A percentile compares a stretch with the other conserved stretches of the same genome.
These are phyloP conservation scores for Oropetium thomaeum DNA, from an alignment of 176 grass and related monocot genomes.

Conservation along the genomic window DNA sequence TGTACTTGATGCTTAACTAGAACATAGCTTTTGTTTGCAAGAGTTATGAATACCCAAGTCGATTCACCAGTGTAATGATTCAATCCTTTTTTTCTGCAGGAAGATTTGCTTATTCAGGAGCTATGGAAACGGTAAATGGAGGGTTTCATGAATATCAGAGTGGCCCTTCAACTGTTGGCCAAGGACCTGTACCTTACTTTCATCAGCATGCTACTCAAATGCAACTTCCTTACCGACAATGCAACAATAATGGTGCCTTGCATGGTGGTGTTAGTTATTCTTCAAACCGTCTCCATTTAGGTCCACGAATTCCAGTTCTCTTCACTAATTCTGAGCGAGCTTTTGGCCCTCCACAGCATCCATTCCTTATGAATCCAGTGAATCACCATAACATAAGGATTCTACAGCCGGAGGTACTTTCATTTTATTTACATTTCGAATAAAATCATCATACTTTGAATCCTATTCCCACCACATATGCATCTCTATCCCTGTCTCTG, in stretches of 20 bases:
- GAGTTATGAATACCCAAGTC: background rate
- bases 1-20: constrained; percentile 13
- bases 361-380: constrained; percentile 43
- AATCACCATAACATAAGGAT: constrained; percentile 44
- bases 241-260: constrained; percentile 34
- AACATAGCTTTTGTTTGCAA: constrained; percentile 18
- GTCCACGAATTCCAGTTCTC: constrained; percentile 49
- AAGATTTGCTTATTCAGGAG: constrained; percentile 46
- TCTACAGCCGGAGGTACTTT: constrained; percentile 49
- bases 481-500: too few relatives aligned
- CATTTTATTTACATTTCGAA: too few relatives aligned
- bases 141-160: constrained; percentile 44
- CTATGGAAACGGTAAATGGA: constrained; percentile 41
- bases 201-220: constrained; percentile 53
- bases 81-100: constrained; percentile 45
- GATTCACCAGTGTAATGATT: constrained; percentile 16
- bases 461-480: too few relatives aligned
- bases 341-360: constrained; percentile 47
- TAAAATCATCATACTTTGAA: too few relatives aligned
- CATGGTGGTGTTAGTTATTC: constrained; percentile 46
- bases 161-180: constrained; percentile 37
- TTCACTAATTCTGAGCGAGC: constrained; percentile 43
- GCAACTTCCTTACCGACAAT: constrained; percentile 52
- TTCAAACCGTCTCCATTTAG: constrained; percentile 40
- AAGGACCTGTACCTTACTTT: constrained; percentile 50